Evolutionary conservation across 2,329 filamentous ascomycete species (phyloP), one percentile per base, ranked within the genome.

Genomic region (Magnaporthiopsis incrustans): DNA sequence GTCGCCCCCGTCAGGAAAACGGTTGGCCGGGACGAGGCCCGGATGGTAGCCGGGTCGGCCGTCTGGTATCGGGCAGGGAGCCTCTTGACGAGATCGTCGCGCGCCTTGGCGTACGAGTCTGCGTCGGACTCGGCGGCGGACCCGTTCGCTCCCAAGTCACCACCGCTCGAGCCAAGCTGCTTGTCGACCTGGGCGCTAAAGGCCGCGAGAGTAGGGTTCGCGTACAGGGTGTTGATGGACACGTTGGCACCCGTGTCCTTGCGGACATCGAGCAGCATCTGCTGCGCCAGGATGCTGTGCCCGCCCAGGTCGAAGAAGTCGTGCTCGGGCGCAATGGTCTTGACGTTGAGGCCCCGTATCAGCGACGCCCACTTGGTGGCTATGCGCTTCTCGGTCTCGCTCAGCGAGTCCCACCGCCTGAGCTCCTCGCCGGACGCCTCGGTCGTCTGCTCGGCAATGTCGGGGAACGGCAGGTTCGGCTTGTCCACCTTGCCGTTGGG

Each of bases 1-100:
- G 93, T 97, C 4, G 91, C 92, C 58, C 94, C 92, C 3, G 93
- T 97, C 6, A 97, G 77, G 74, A 97, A 90, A 14, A 95, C 81
- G 0, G 88, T 92, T 66, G 78, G 65, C 65, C 75, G 66, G 67
- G 74, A 69, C 15, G 73, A 68, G 18, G 71, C 59, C 3, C 68
- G 66, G 32, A 74, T 70, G n/a, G 68, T 65, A 8, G 66, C 66
- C 30, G 70, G 60, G 60, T 73, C 68, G 7, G 73, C 65, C 14
- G 67, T 62, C 60, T 66, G 64, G 57, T 63, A 70, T 15, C 64
- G 71, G 53, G 68, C 67, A 1, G 86, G 82, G 15, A 90, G 76
- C 44, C 79, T 72, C 35, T 76, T 71, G 18, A 78, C 72, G 14
- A 88, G 76, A 61, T 83, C 77, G 63, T 85, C 82, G 11, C 79